Base-by-base conservation (phyloP, 1,139 yeast genomes). In the Blastobotrys serpentis region DNA sequence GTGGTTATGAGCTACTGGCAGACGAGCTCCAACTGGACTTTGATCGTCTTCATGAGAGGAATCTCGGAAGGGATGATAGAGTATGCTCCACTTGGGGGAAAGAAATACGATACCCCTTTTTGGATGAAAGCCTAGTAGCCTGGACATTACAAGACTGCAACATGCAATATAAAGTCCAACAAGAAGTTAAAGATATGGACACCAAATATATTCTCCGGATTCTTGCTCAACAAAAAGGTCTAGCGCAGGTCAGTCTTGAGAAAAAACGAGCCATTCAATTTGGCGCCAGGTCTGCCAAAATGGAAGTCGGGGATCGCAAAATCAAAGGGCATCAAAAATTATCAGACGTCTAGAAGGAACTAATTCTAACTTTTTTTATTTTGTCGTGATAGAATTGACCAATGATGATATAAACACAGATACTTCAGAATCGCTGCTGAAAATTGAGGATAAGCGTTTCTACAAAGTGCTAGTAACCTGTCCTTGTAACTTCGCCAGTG, bases 201-300 rank as follows among this genome's bases (percentile, higher is more conserved):
- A 72, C 95, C 47, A 92, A 92, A 63, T 71, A 70, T 52, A 66
- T 85, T 1, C 67, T 92, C 37, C 67, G 99, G 45, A 67, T 72
- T 44, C 61, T 87, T 16, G 97, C 97, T 0, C 51, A 54, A 1
- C 50, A 43, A 1, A 48, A 64, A 4, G 79, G 78, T 0, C 65
- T 90, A 37, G 64, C 57, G 0, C 77, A 76, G 66, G 94, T 88
- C 0, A 71, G 81, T 18, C 69, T 72, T 29, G 98, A 92, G 61
- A 79, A 84, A n/a, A 92, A 92, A 63, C 72, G 98, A 44, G 99
- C 99, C 0, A 89, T 92, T 52, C 98, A 92, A 62, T 92, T 92
- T 68, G 99, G 99, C 0, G 86, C 98, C 0, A 82, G 86, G 56
- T 85, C 96, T 62, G 98, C 99, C 1, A 92, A 92, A 64, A 79